phyloP scores from a whole-genome alignment of 768 basidiomycete species.

The Gymnopilus junonius region DNA sequence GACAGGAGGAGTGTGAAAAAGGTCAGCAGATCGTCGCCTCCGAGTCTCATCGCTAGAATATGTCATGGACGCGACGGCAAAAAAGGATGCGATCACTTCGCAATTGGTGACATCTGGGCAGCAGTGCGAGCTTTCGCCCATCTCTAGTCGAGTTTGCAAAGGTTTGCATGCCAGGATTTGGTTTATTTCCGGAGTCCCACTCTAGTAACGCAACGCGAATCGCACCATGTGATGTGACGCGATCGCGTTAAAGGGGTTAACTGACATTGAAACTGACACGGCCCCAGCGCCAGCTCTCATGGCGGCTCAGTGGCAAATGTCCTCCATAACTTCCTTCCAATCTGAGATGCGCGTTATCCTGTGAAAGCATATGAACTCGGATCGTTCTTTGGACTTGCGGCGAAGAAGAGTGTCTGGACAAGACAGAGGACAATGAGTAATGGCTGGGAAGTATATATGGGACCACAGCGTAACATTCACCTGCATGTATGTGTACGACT shows the following conservation, averaged over 20 bases:
- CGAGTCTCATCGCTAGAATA: neutral
- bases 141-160: neutral
- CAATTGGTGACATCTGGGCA: neutral
- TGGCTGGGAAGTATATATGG: too few relatives aligned
- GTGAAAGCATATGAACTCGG: too few relatives aligned
- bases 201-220: neutral
- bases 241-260: neutral
- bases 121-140: neutral
- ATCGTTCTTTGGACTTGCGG: neutral
- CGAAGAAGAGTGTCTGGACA: too few relatives aligned
- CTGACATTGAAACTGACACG: too few relatives aligned
- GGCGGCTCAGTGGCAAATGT: too few relatives aligned
- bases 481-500: too few relatives aligned
- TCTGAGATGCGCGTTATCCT: too few relatives aligned
- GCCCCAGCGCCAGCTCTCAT: too few relatives aligned
- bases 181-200: neutral
- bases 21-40: neutral
- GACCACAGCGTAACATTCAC: too few relatives aligned
- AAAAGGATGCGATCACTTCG: neutral
- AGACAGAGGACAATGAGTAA: too few relatives aligned
- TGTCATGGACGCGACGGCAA: neutral
- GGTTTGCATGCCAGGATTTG: neutral
- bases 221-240: constrained; percentile 11
- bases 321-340: too few relatives aligned
- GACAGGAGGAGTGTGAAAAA: neutral